Evolutionary conservation across 1,284 basidiomycete species (phyloP).

Genomic region (Puccinia hordei): DNA sequence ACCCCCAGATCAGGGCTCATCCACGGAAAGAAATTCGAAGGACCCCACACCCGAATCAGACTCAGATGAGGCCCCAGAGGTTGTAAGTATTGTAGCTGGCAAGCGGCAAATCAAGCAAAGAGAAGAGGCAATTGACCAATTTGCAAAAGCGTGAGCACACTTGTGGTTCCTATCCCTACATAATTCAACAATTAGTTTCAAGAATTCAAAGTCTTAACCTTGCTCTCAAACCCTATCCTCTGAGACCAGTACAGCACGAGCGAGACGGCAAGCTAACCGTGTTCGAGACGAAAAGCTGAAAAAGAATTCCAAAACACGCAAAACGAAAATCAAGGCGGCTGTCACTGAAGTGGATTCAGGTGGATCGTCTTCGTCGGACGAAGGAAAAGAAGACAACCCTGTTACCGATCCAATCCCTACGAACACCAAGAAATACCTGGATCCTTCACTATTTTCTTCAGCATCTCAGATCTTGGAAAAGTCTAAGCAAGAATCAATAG

Average conservation of each 20-base stretch:
- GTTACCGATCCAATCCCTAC: neutral
- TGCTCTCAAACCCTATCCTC: neutral
- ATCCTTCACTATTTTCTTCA: conserved; percentile 40
- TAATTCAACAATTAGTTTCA: conserved; percentile 1
- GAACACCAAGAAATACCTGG: conserved; percentile 42
- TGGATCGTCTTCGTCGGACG: conserved; percentile 9
- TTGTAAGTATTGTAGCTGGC: conserved; percentile 22
- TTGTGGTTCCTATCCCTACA: neutral
- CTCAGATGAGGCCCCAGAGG: conserved; percentile 44
- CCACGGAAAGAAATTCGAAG: conserved; percentile 68
- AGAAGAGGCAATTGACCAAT: conserved; percentile 17
- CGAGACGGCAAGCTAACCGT: conserved; percentile 34
- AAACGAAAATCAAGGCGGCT: conserved; percentile 3
- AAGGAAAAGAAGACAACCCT: conserved; percentile 6
- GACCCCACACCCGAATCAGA: neutral
- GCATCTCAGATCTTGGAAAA: conserved; percentile 40
- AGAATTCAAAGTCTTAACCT: neutral
- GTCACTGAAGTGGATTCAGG: neutral
- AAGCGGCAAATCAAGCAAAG: conserved; percentile 41
- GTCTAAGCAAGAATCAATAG: conserved; percentile 13
- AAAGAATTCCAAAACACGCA: conserved; percentile 27
- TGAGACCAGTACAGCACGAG: conserved; percentile 15
- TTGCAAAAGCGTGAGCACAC: conserved; percentile 32
- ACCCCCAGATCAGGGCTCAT: conserved; percentile 65
- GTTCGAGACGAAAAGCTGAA: conserved; percentile 44